Conservation (phyloP, 2,329 filamentous ascomycete genomes). For the Curvularia sp. region DNA sequence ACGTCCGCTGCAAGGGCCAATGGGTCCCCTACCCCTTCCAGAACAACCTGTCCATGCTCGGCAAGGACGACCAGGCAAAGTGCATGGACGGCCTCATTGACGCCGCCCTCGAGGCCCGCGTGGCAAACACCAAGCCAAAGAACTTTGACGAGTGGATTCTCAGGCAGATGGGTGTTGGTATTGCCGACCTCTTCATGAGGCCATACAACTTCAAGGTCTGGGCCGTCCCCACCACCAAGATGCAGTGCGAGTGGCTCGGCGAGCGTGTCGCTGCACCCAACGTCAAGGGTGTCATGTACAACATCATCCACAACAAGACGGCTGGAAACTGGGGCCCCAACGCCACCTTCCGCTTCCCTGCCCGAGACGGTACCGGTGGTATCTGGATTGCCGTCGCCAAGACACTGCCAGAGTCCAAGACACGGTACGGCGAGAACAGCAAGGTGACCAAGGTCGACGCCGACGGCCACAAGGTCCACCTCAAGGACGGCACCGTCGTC, state of each 20-base stretch:
- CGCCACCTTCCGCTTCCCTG: constrained; percentile 97
- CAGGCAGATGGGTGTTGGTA: constrained; percentile 84
- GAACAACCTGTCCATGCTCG: constrained; percentile 99
- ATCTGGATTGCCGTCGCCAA: constrained; percentile 98
- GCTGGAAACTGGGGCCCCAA: constrained; percentile 99
- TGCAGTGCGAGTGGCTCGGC: constrained; percentile 98
- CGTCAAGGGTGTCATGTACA: constrained; percentile 90
- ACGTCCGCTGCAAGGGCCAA: constrained; percentile 93
- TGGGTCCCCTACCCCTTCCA: constrained; percentile 99
- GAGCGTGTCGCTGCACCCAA: constrained; percentile 98
- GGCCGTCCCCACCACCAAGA: constrained; percentile 98
- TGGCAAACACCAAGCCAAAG: constrained; percentile 89
- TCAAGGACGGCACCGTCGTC: constrained; percentile 85
- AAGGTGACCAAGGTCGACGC: constrained; percentile 87
- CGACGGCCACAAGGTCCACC: constrained; percentile 78
- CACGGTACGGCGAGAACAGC: constrained; percentile 83
- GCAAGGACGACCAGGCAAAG: constrained; percentile 94
- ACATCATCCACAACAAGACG: constrained; percentile 94
- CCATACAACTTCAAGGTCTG: constrained; percentile 99
- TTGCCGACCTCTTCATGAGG: constrained; percentile 97
- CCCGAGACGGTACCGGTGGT: constrained; percentile 91
- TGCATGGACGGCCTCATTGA: constrained; percentile 97
- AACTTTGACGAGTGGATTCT: constrained; percentile 99
- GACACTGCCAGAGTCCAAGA: constrained; percentile 91
- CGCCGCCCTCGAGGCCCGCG: constrained; percentile 83